Evolutionary conservation across 306 rosid species (phyloP), one percentile per base, ranked within the genome.

Genomic region (Canavalia ensiformis): DNA sequence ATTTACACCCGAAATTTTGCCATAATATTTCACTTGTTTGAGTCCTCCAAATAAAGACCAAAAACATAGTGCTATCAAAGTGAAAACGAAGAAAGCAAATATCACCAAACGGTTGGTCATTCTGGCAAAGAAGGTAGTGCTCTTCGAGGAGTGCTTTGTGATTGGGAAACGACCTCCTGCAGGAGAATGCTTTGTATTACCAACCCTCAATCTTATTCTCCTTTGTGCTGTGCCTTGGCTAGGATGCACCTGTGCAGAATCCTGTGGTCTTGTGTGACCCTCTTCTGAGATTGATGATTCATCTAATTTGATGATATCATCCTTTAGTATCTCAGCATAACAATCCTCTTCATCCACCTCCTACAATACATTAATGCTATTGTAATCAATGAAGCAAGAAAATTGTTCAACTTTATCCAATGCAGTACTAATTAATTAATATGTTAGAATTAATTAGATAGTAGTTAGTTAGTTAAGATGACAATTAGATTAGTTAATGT

Each of bases 231-330:
- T 91, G 77, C 97, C 97, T 70, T 92, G 97, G 66, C 39, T 52
- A 3, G 90, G 82, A 60, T 18, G 13, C 45, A 29, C 39, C 60
- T 77, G 72, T 39, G 68, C 10, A 28, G 84, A 80, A 31, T 84
- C 83, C 65, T 81, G 81, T 49, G 75, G 39, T 69, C 67, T 72
- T 42, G 75, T 78, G 72, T 78, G 87, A n/a, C 62, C 80, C 78
- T 81, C 85, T 12, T 56, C 75, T 28, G 12, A 60, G 82, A 83
- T 77, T 5, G 83, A 84, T 13, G 90, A 77, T 68, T 93, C 97
- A 7, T 95, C 97, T 18, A 93, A 83, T 31, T 88, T 84, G 63
- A 95, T 85, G 42, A 95, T 95, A 86, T 95, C 99, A 47, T 95
- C 89, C 57, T 93, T 95, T 18, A 95, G 85, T 82, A 93, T 89